Evolutionary conservation across 108 stramenopile genomes (phyloP), one percentile per base, ranked within the genome.

Genomic region (Cylindrotheca closterium): DNA sequence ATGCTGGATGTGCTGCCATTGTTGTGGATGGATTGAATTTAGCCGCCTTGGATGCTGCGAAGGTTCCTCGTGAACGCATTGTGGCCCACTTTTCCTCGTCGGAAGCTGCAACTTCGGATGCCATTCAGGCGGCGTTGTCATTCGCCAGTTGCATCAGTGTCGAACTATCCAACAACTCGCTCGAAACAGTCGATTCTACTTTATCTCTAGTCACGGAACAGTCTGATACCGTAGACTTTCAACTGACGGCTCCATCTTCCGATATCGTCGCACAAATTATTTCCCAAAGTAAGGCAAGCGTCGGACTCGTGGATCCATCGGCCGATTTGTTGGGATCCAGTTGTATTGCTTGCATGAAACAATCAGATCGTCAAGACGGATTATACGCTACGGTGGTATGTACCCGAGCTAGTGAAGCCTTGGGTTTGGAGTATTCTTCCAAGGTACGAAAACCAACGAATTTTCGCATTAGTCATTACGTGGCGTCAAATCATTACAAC

Each of bases 301-400:
- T 94, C 15, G 71, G 79, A 4, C 60, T 94, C 45, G 62, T 84
- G 4, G 93, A 94, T 65, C 93, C 93, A 3, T 78, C 81, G 2
- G 75, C 87, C 1, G 50, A 63, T 18, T 59, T 70, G 54, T 68
- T 94, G 54, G 93, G 93, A 22, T 18, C 55, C 37, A 47, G 68
- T 34, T 94, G 63, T 69, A 85, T 82, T 19, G 79, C 82, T 21
- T 91, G 88, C 60, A 76, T 90, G 52, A 82, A 74, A 30, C n/a
- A n/a, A n/a, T 92, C 96, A 5, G 98, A 99, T 60, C 82, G 98
- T 1, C 33, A 68, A 1, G 98, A 99, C 74, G 95, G 95, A 19
- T 70, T 99, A 0, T 90, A 70, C 33, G 82, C 98, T 5, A 99
- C 98, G 0, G 98, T 99, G 1, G 98, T 99, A 23, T 89, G 93